Conservation (phyloP, 1,139 yeast species). For the Pneumocystis jirovecii region DNA sequence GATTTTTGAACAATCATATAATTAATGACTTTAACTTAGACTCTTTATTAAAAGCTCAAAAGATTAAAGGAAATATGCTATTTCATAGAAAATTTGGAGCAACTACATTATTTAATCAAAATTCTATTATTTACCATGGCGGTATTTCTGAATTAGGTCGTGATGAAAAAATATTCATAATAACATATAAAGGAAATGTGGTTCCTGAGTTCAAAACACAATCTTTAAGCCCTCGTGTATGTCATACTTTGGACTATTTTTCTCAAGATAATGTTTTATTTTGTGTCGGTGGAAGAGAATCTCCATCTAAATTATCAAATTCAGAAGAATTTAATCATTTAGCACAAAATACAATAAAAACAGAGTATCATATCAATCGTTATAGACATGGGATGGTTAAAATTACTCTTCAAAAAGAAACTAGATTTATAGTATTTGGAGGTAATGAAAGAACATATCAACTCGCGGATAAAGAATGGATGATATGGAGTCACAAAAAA, state of each 20-base stretch:
- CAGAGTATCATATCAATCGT: background rate
- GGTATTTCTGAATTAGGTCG: slow-evolving; percentile 36
- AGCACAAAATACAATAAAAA: background rate
- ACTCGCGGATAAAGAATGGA: background rate
- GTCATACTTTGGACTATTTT: slow-evolving; percentile 38
- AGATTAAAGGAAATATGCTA: background rate
- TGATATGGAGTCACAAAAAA: background rate
- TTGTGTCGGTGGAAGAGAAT: slow-evolving; percentile 55
- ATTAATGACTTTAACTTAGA: background rate
- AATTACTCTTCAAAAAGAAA: background rate
- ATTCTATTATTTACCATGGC: slow-evolving; percentile 33
- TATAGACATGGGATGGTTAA: background rate
- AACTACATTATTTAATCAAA: slow-evolving; percentile 16
- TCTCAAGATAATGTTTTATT: slow-evolving; percentile 21
- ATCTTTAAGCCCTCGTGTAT: slow-evolving; percentile 35
- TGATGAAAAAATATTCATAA: slow-evolving; percentile 6
- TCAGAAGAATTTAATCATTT: slow-evolving; percentile 24
- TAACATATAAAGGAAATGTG: slow-evolving; percentile 7
- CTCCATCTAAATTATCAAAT: slow-evolving; percentile 37
- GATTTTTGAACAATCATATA: background rate
- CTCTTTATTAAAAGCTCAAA: background rate
- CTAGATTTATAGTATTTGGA: background rate
- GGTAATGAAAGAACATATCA: background rate
- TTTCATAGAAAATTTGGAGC: slow-evolving; percentile 13
- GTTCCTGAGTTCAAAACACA: slow-evolving; percentile 2